Evolutionary conservation across 2,329 filamentous ascomycete genomes (phyloP).

Genomic region (Hypocrella siamensis): DNA sequence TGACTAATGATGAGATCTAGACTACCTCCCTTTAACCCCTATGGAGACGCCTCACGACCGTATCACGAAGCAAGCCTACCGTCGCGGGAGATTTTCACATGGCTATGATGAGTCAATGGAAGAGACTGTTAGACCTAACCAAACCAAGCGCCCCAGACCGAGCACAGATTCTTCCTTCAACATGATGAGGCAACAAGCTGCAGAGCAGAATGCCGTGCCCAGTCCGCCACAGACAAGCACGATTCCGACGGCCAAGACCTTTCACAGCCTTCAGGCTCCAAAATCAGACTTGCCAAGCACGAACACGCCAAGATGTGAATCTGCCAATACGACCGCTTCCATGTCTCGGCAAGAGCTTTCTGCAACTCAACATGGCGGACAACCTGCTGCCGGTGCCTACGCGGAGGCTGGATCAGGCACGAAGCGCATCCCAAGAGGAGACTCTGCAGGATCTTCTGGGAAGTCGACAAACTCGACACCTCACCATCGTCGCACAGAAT

Average conservation of each 20-base stretch:
- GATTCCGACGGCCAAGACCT: slow-evolving; percentile 27
- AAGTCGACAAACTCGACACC: slow-evolving; percentile 9
- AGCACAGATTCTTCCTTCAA: slow-evolving; percentile 38
- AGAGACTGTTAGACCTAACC: slow-evolving; percentile 45
- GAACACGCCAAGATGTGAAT: slow-evolving; percentile 29
- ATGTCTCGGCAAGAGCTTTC: slow-evolving; percentile 37
- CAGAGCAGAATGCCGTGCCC: slow-evolving; percentile 31
- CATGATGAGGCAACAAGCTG: slow-evolving; percentile 40
- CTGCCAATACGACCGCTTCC: slow-evolving; percentile 24
- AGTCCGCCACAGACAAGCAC: slow-evolving; percentile 39
- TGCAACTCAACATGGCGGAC: slow-evolving; percentile 15
- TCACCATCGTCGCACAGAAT: slow-evolving; percentile 41
- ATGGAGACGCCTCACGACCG: slow-evolving; percentile 44
- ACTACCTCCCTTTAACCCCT: slow-evolving; percentile 52
- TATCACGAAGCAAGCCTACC: slow-evolving; percentile 23
- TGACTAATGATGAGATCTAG: slow-evolving; percentile 20
- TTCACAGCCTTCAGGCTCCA: slow-evolving; percentile 36
- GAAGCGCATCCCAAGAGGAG: no score
- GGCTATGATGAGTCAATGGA: slow-evolving; percentile 51
- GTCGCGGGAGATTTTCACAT: slow-evolving; percentile 37
- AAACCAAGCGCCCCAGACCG: slow-evolving; percentile 24
- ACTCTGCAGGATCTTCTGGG: slow-evolving; percentile 6
- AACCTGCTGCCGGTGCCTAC: slow-evolving; percentile 23
- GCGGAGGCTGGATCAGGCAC: no score
- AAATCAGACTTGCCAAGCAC: slow-evolving; percentile 41